Conservation (phyloP, 768 basidiomycete species). For the Lentinula detonsa region DNA sequence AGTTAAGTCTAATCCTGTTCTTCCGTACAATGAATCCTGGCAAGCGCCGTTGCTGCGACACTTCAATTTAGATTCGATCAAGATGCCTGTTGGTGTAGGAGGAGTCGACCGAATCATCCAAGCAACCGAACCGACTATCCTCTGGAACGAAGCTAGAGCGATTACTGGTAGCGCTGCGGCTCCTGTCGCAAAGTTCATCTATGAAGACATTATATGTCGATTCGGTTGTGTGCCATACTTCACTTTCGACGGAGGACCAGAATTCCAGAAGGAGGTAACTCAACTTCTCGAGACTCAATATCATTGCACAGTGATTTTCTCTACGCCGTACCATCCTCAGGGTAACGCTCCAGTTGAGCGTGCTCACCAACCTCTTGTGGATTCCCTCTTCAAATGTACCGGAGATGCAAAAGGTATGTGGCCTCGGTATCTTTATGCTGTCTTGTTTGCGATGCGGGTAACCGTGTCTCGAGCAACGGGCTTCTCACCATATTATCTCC, state of each 20-base stretch:
- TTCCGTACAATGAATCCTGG: no score
- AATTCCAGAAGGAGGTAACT: slow-evolving; percentile 20
- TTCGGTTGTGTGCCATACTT: slow-evolving; percentile 14
- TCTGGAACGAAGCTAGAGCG: slow-evolving; percentile 18
- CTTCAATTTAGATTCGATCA: slow-evolving; percentile 19
- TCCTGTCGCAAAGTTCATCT: slow-evolving; percentile 21
- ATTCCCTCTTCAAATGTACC: slow-evolving; percentile 15
- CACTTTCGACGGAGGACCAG: slow-evolving; percentile 22
- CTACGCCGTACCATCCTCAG: slow-evolving; percentile 5
- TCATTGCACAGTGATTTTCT: slow-evolving; percentile 17
- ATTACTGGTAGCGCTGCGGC: slow-evolving; percentile 7
- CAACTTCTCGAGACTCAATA: slow-evolving; percentile 17
- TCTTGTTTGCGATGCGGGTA: slow-evolving; percentile 19
- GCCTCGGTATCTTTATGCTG: slow-evolving; percentile 18
- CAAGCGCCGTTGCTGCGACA: no score
- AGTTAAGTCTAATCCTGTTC: no score
- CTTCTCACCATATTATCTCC: slow-evolving; percentile 22
- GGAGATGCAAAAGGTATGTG: slow-evolving; percentile 16
- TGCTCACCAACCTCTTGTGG: slow-evolving; percentile 18
- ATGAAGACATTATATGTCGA: slow-evolving; percentile 21
- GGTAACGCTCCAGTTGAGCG: slow-evolving; percentile 26
- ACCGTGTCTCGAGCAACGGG: slow-evolving; percentile 22
- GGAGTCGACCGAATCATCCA: slow-evolving; percentile 20
- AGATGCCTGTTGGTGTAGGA: slow-evolving; percentile 19
- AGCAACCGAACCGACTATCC: slow-evolving; percentile 14